phyloP scores from a whole-genome alignment of 345 rosid genomes.

The Citrus trifoliata region DNA sequence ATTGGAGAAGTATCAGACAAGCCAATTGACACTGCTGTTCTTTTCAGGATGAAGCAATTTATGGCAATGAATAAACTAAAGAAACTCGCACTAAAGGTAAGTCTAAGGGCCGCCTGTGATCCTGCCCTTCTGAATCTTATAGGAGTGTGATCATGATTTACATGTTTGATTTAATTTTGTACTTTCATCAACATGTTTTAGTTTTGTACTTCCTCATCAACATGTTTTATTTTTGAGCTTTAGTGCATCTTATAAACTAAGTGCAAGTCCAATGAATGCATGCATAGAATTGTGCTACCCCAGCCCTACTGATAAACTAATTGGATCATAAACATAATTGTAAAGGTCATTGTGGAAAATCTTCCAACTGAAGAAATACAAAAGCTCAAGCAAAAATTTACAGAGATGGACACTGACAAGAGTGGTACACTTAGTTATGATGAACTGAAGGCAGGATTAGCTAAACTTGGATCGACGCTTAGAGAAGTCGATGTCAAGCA shows the following conservation, averaged over 20 bases:
- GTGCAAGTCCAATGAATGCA: background rate
- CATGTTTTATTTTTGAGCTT: background rate
- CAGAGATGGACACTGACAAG: slow-evolving; percentile 80
- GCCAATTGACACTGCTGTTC: slow-evolving; percentile 88
- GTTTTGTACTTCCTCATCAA: background rate
- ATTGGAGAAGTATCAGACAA: slow-evolving; percentile 82
- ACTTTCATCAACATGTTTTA: background rate
- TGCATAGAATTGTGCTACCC: background rate
- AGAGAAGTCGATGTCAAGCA: slow-evolving; percentile 70
- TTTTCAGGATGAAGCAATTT: slow-evolving; percentile 90
- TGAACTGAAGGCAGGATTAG: slow-evolving; percentile 71
- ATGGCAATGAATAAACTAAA: slow-evolving; percentile 92
- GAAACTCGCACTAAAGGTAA: slow-evolving; percentile 89
- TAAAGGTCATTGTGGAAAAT: slow-evolving; percentile 80
- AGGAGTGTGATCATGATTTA: background rate
- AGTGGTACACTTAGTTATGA: slow-evolving; percentile 82
- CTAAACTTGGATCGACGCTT: slow-evolving; percentile 75
- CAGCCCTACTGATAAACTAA: background rate
- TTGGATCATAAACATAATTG: background rate
- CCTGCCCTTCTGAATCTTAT: background rate
- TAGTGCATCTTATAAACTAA: background rate
- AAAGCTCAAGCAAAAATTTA: slow-evolving; percentile 73
- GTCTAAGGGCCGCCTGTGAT: background rate
- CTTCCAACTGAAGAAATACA: slow-evolving; percentile 75
- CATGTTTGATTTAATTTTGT: no score